Evolutionary conservation across 148 eudicot species (phyloP), one percentile per base, ranked within the genome.

Genomic region (Heliamphora exappendiculata): DNA sequence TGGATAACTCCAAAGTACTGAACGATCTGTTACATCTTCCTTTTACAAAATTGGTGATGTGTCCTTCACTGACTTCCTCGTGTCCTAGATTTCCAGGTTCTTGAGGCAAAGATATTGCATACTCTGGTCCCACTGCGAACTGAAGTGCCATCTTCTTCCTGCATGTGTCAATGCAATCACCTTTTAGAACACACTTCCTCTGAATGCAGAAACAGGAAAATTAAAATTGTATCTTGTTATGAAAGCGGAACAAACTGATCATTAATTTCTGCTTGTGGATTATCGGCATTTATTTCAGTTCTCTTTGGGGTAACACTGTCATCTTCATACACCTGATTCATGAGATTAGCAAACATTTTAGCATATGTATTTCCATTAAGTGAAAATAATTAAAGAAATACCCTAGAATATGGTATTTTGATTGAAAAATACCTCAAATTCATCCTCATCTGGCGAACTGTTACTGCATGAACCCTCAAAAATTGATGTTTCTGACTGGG

Each of bases 401-500:
- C n/a, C 19, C 11, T n/a, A 19, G 8, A 9, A 22, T 66, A 66
- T 67, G 24, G 10, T 59, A 1, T 42, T 65, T 59, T 70, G 50
- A 4, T 44, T 55, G 14, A 76, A 67, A 51, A 31, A 2, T 82
- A 87, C 90, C 87, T 85, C 78, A 57, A 67, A 49, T 73, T 70
- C 65, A 55, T 78, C 77, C 17, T 79, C 82, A 45, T 79, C 86
- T 36, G 54, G 34, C 57, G 76, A 79, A 71, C 72, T 72, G 68
- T 68, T 64, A 4, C 14, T 51, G 28, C 49, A 47, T 63, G 82
- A 76, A 67, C 66, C 58, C 7, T 47, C 42, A 11, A 79, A 82
- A 47, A 74, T 45, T 47, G 83, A 74, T 47, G 80, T 45, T 24
- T 85, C 85, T 37, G 88, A 86, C 39, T 81, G 75, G 51, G 82